Conservation (phyloP, 192 early-diverging fungal species). For the Podila clonocystis region DNA sequence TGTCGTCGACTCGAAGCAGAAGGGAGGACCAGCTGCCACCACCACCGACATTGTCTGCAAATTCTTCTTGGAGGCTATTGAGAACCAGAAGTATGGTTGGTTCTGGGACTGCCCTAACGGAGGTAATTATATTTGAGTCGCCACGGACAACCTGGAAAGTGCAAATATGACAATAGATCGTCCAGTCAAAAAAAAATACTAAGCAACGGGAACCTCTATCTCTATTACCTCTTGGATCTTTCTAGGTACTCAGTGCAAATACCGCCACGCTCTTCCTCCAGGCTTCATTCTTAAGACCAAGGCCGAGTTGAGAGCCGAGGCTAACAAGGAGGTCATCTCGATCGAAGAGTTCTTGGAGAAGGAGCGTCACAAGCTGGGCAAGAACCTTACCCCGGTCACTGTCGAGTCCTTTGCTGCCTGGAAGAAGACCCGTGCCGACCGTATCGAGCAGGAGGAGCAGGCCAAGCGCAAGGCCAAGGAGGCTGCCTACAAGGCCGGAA, state of each 20-base stretch:
- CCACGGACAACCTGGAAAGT: not conserved
- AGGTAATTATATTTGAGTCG: conserved; percentile 54
- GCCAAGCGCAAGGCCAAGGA: conserved; percentile 83
- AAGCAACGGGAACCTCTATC: not conserved
- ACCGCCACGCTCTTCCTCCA: conserved; percentile 95
- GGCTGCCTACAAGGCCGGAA: conserved; percentile 85
- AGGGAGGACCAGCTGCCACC: conserved; percentile 77
- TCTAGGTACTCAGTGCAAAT: conserved; percentile 87
- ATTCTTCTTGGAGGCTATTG: conserved; percentile 97
- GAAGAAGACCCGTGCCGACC: conserved; percentile 87
- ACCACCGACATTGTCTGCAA: conserved; percentile 99
- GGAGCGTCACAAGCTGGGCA: conserved; percentile 94
- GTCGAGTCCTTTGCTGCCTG: conserved; percentile 91
- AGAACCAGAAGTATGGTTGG: conserved; percentile 96
- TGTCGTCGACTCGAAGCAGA: conserved; percentile 77
- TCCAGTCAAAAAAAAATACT: not conserved
- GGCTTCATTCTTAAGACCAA: conserved; percentile 96
- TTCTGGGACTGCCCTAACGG: conserved; percentile 99
- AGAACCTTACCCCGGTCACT: conserved; percentile 95
- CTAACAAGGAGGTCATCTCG: conserved; percentile 84
- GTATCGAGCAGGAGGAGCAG: conserved; percentile 72
- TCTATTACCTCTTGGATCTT: not conserved
- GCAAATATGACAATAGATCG: not conserved
- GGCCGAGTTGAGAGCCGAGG: conserved; percentile 80
- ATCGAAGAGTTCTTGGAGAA: conserved; percentile 98